phyloP scores from a whole-genome alignment of 306 rosid genomes.

The Rubus idaeus region DNA sequence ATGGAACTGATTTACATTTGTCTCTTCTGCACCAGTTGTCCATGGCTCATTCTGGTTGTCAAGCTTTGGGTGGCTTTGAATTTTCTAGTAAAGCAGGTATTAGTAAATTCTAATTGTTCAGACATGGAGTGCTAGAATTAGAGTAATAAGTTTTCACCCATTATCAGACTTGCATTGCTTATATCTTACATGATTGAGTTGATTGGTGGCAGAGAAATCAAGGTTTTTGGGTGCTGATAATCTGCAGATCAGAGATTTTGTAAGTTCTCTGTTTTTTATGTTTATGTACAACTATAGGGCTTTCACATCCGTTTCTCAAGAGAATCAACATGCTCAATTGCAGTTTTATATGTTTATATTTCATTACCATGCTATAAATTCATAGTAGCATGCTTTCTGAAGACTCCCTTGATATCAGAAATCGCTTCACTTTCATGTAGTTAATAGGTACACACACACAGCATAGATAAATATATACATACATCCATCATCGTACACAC shows the following conservation, averaged over 20 bases:
- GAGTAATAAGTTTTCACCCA: not conserved
- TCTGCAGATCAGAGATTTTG: constrained; percentile 52
- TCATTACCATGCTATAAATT: not conserved
- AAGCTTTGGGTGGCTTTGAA: constrained; percentile 54
- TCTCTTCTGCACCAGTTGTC: constrained; percentile 64
- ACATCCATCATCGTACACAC: not conserved
- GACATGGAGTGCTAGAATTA: constrained; percentile 5
- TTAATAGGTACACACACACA: not conserved
- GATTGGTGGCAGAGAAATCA: constrained; percentile 58
- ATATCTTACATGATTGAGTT: constrained; percentile 32
- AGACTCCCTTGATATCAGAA: not conserved
- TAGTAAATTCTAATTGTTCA: not conserved
- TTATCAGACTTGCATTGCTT: not conserved
- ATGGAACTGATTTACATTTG: constrained; percentile 37
- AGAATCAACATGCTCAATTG: not conserved
- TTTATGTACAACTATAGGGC: not conserved
- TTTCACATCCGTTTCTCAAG: not conserved
- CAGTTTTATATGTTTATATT: not conserved
- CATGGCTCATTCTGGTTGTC: constrained; percentile 53
- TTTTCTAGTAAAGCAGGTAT: constrained; percentile 62
- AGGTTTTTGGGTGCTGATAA: constrained; percentile 51
- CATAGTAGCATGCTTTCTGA: constrained; percentile 7
- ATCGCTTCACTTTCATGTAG: not conserved
- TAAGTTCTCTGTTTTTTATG: constrained; percentile 41
- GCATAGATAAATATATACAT: not conserved